phyloP scores from a whole-genome alignment of 768 basidiomycete genomes.

The Termitomyces sp. region DNA sequence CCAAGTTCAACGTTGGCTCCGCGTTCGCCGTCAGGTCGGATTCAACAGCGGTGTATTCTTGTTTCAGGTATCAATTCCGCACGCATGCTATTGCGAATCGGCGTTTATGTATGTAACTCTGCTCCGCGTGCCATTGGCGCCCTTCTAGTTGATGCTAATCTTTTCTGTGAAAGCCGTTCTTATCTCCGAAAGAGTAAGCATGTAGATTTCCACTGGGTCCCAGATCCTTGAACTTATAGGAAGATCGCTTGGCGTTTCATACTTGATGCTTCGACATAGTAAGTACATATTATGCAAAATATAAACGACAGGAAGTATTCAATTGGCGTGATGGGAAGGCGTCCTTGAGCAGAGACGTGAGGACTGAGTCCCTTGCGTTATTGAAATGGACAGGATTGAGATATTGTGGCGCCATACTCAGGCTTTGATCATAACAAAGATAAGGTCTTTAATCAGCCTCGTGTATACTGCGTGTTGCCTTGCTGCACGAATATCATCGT shows the following conservation, averaged over 20 bases:
- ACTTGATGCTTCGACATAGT: not conserved
- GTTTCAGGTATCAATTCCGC: not conserved
- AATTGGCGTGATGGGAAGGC: not conserved
- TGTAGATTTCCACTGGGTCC: not conserved
- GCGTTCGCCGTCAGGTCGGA: not conserved
- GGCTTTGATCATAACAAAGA: slow-evolving; percentile 4
- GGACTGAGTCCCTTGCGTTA: not conserved
- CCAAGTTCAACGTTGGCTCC: not conserved
- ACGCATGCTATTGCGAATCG: not conserved
- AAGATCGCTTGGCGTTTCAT: not conserved
- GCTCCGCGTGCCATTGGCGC: not conserved
- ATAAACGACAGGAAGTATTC: not conserved
- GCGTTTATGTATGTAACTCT: not conserved
- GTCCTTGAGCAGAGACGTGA: not conserved
- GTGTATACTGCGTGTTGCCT: slow-evolving; percentile 2
- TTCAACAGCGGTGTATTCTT: too few relatives aligned
- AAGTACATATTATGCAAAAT: not conserved
- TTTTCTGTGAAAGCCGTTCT: not conserved
- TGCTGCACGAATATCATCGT: not conserved
- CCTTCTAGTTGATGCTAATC: not conserved
- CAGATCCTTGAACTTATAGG: not conserved
- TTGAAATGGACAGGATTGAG: not conserved
- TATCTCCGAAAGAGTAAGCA: not conserved
- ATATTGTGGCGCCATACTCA: slow-evolving; percentile 7
- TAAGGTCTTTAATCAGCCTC: slow-evolving; percentile 10